Base-by-base conservation (phyloP, 2,329 filamentous ascomycete genomes). In the Mycosphaerella sp. region DNA sequence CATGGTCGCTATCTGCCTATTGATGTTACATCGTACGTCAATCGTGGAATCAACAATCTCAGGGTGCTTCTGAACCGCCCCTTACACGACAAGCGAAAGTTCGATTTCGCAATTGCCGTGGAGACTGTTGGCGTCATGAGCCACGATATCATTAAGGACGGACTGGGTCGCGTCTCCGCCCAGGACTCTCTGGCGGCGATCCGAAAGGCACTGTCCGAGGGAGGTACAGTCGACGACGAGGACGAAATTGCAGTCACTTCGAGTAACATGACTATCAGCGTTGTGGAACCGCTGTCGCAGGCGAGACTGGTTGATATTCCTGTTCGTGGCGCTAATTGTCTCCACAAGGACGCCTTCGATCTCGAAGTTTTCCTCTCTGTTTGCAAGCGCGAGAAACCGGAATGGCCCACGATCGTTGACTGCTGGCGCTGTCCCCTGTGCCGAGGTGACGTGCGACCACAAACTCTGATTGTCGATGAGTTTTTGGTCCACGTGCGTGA, bases 401-500 rank as follows among this genome's bases (percentile, higher is more conserved):
- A 49, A 16, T 55, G 48, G 41, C 57, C 64, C 4, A 61, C 57
- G 6, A 70, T 78, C 49, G 73, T 79, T 0, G 87, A 93, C 62
- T 79, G 80, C 46, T 96, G 90, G 89, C 85, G 79, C 56, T 98
- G 93, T 62, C 93, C 93, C 0, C 81, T 95, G 27, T 97, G 91
- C 67, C 75, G 76, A 21, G 73, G 71, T 28, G 90, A 96, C 67
- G 89, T 86, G 9, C 79, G 90, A 12, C 93, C 91, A 0, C 73
- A 75, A 18, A 79, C 73, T 54, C 76, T 97, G 1, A 68, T 81
- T 2, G 73, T 91, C 5, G 90, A 97, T 62, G 79, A 79, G 1
- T 96, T 89, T 64, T 73, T 96, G 40, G 64, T 75, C 10, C 70
- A 78, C 0, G 81, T 96, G 0, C 76, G 81, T 12, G 62, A 68